Evolutionary conservation across 495 filamentous ascomycete species (phyloP).

Genomic region (Hyaloscypha finlandica): DNA sequence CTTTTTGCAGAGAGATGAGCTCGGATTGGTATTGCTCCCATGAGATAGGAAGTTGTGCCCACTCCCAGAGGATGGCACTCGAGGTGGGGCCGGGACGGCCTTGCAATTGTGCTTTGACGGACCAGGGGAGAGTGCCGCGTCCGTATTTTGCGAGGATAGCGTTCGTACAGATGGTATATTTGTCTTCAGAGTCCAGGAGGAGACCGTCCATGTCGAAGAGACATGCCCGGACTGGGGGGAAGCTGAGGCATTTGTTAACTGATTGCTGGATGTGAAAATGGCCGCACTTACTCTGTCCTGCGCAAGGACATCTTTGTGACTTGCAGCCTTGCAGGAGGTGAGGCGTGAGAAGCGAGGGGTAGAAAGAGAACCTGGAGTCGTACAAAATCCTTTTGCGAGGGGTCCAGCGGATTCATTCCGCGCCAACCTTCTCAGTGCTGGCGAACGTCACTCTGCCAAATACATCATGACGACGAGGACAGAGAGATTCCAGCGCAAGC

Average conservation of each 20-base stretch:
- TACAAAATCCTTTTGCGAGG: neutral
- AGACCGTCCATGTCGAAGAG: slow-evolving; percentile 99
- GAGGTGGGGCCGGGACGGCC: slow-evolving; percentile 80
- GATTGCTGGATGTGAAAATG: neutral
- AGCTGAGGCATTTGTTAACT: slow-evolving; percentile 17
- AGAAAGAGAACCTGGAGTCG: neutral
- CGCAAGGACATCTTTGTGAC: neutral
- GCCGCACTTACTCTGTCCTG: slow-evolving; percentile 16
- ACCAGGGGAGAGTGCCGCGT: slow-evolving; percentile 79
- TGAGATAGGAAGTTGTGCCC: slow-evolving; percentile 84
- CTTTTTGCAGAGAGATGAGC: slow-evolving; percentile 58
- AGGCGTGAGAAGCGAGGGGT: neutral
- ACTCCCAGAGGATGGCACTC: slow-evolving; percentile 54
- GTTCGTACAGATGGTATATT: slow-evolving; percentile 85
- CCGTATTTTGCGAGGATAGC: slow-evolving; percentile 73
- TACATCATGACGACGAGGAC: slow-evolving; percentile 34
- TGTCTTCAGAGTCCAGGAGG: slow-evolving; percentile 90
- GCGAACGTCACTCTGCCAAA: slow-evolving; percentile 9
- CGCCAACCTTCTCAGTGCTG: neutral
- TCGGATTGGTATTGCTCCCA: slow-evolving; percentile 63
- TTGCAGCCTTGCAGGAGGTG: neutral
- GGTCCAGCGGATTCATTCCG: slow-evolving; percentile 25
- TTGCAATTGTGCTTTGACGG: slow-evolving; percentile 91
- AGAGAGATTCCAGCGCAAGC: slow-evolving; percentile 33
- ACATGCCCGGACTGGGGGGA: slow-evolving; percentile 81